Evolutionary conservation across 2,329 filamentous ascomycete species (phyloP).

Genomic region (Calonectria crousiana): DNA sequence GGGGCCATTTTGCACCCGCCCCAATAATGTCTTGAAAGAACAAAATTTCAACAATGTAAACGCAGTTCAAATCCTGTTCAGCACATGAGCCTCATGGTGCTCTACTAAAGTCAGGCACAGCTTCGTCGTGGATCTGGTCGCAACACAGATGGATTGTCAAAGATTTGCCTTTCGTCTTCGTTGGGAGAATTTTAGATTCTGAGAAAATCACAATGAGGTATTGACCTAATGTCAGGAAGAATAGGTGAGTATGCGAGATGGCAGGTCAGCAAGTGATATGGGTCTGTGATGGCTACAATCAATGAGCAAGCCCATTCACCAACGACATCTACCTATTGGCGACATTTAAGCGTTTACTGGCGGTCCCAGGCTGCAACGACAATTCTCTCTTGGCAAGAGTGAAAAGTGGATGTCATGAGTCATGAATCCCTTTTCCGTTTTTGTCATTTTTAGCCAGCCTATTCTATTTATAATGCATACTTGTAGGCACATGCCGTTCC

Average conservation of each 20-base stretch:
- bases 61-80: not conserved
- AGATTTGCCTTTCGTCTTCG: not conserved
- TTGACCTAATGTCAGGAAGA: not conserved
- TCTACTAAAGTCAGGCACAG: not conserved
- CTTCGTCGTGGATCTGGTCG: not conserved
- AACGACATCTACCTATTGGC: too few species aligned
- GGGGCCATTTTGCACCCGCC: too few species aligned
- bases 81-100: not conserved
- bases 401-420: not conserved
- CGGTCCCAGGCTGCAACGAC: not conserved
- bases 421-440: not conserved
- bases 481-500: not conserved
- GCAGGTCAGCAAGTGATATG: not conserved
- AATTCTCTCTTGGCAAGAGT: not conserved
- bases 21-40: too few species aligned
- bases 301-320: too few species aligned
- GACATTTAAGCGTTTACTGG: too few species aligned
- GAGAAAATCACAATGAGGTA: not conserved
- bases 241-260: not conserved
- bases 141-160: not conserved
- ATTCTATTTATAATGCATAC: not conserved
- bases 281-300: too few species aligned
- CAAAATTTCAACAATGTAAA: not conserved
- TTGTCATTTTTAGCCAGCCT: not conserved
- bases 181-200: too few species aligned